Base-by-base conservation (phyloP, 1,284 basidiomycete species). In the Pyrrhoderma lamaoense region DNA sequence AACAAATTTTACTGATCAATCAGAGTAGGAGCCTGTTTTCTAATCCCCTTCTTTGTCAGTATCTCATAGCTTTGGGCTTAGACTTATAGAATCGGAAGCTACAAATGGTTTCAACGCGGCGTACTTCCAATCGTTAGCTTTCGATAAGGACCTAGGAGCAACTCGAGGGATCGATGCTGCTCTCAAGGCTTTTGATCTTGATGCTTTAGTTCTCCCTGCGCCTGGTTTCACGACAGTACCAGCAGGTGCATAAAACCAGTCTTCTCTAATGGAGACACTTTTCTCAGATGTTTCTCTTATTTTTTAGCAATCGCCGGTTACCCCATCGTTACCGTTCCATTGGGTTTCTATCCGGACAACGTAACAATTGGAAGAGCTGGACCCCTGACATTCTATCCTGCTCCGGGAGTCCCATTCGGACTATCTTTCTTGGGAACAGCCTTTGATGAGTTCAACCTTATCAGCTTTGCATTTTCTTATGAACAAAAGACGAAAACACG, bases 381-480 rank as follows among this genome's bases (percentile, higher is more conserved):
- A 3, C 74, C 73, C 13, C 53, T 64, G 34, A 70, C 76, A 11
- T 66, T 76, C 1, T 75, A 74, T 51, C 76, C 76, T 0, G 78
- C 76, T 0, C 80, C 80, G 0, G 76, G 79, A 9, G 69, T 77
- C 5, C 82, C 82, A 0, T 76, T 84, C 44, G 82, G 82, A 0
- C 64, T 86, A 2, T 75, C 77, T 0, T 84, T 85, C 64, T 60
- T 83, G 14, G 79, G 80, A 3, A 79, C 76, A 1, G 80, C 80
- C 3, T 84, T 75, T 64, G 77, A 74, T 50, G 82, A 85, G 54
- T 78, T 76, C 52, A 62, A 75, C 25, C 67, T 85, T 27, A 68
- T 86, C 48, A 67, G 74, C 0, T 75, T 77, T 51, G 82, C 74
- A 3, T 82, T 75, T 62, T 81, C 82, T 1, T 85, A 80, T 58